Percentiles rank a stretch among this genome's conserved stretches.
These are phyloP conservation scores for Stachybotrys echinatus DNA, from an alignment of 2,329 filamentous ascomycete genomes.

Conservation along the genomic window DNA sequence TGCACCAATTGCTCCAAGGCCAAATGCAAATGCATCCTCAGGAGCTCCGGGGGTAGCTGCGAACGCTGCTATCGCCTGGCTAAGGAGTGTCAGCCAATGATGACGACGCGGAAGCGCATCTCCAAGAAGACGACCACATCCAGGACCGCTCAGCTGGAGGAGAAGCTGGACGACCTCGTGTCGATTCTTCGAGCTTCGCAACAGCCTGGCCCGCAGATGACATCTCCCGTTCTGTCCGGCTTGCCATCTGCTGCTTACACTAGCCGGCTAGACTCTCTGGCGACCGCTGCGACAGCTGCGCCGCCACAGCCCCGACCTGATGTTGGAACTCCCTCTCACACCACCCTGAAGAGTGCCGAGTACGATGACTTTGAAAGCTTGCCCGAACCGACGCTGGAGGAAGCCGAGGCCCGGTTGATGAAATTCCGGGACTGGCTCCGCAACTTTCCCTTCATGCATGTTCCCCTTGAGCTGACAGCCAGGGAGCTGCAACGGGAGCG, in stretches of 20 bases:
- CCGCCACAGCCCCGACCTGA: slow-evolving; percentile 10
- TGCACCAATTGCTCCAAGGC: slow-evolving; percentile 41
- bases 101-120: slow-evolving; percentile 32
- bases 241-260: slow-evolving; percentile 12
- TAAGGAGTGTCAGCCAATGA: slow-evolving; percentile 41
- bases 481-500: slow-evolving; percentile 29
- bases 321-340: slow-evolving; percentile 2
- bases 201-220: slow-evolving; percentile 8
- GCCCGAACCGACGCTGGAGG: slow-evolving; percentile 23
- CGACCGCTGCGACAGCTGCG: slow-evolving; percentile 28
- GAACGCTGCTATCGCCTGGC: slow-evolving; percentile 39
- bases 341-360: slow-evolving; percentile 4
- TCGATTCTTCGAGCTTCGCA: slow-evolving; percentile 34
- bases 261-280: slow-evolving; percentile 29
- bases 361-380: slow-evolving; percentile 13
- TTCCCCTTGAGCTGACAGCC: slow-evolving; percentile 30
- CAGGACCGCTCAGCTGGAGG: slow-evolving; percentile 40
- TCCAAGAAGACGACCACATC: slow-evolving; percentile 25
- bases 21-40: slow-evolving; percentile 44
- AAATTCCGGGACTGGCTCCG: slow-evolving; percentile 36
- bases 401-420: slow-evolving; percentile 32
- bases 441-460: slow-evolving; percentile 39
- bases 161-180: slow-evolving; percentile 44
- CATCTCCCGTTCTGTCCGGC: slow-evolving; percentile 5
- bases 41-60: slow-evolving; percentile 24